Evolutionary conservation across 495 filamentous ascomycete species (phyloP).

Genomic region (Astrothelium macrocarpum): DNA sequence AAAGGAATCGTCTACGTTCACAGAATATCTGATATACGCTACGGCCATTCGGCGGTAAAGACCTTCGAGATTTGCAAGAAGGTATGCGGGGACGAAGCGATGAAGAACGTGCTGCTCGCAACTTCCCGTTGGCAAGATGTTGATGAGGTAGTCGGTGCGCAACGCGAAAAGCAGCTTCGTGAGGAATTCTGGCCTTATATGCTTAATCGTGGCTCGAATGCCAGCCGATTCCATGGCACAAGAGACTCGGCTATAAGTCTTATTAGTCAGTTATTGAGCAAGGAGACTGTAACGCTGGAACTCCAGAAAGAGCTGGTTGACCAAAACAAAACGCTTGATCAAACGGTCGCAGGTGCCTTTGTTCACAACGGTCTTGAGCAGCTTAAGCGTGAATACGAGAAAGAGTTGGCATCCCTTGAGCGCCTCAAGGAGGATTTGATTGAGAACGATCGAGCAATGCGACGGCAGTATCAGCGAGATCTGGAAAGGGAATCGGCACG

Average conservation of each 20-base stretch:
- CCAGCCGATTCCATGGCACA: not conserved
- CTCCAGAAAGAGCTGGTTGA: not conserved
- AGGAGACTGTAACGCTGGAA: not conserved
- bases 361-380: no score
- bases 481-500: no score
- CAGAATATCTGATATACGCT: constrained; percentile 33
- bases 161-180: constrained; percentile 32
- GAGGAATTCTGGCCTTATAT: constrained; percentile 36
- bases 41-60: constrained; percentile 32
- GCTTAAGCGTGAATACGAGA: no score
- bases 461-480: no score
- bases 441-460: no score
- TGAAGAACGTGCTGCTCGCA: not conserved
- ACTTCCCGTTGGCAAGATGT: constrained; percentile 20
- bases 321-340: not conserved
- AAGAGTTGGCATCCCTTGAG: no score
- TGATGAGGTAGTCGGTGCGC: constrained; percentile 17
- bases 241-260: constrained; percentile 1
- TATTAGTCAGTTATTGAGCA: not conserved
- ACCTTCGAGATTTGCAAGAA: constrained; percentile 40
- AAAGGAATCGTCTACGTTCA: constrained; percentile 40
- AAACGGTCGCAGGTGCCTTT: not conserved
- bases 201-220: constrained; percentile 19
- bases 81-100: constrained; percentile 31
- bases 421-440: no score